A percentile compares a stretch with the other conserved stretches of the same genome.
Conservation (phyloP, 768 basidiomycete species). For the Mycena capillaripes region DNA sequence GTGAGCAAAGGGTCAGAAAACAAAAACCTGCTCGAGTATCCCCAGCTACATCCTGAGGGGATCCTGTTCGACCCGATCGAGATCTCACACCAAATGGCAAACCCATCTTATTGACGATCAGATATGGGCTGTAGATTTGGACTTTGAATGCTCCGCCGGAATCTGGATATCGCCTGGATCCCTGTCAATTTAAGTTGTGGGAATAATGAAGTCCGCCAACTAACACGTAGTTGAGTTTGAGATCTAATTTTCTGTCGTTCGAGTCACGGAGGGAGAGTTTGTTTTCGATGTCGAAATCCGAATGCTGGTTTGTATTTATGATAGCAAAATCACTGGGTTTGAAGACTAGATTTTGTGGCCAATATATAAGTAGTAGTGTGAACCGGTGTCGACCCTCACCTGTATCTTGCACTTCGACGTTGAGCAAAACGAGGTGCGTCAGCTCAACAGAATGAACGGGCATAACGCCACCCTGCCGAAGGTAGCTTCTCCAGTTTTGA, state of each 20-base stretch:
- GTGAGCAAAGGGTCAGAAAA: slow-evolving; percentile 28
- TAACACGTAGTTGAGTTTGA: slow-evolving; percentile 92
- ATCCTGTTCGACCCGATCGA: slow-evolving; percentile 71
- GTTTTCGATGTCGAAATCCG: slow-evolving; percentile 89
- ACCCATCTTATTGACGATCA: slow-evolving; percentile 94
- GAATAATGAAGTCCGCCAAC: slow-evolving; percentile 44
- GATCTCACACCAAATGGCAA: slow-evolving; percentile 84
- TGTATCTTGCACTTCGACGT: slow-evolving; percentile 92
- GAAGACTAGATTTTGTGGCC: slow-evolving; percentile 68
- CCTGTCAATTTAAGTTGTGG: not conserved
- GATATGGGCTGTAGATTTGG: slow-evolving; percentile 92
- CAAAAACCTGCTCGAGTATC: slow-evolving; percentile 73
- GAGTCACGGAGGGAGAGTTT: slow-evolving; percentile 80
- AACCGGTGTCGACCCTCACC: slow-evolving; percentile 58
- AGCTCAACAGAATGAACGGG: slow-evolving; percentile 97
- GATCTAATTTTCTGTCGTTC: slow-evolving; percentile 79
- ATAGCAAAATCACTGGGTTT: slow-evolving; percentile 97
- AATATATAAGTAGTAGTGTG: not conserved
- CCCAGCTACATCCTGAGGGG: slow-evolving; percentile 88
- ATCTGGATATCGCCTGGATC: slow-evolving; percentile 78
- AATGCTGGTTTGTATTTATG: slow-evolving; percentile 93
- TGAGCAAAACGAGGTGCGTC: slow-evolving; percentile 89
- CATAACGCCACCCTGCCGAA: slow-evolving; percentile 94
- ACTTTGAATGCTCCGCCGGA: slow-evolving; percentile 97
- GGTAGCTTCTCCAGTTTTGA: slow-evolving; percentile 94